phyloP scores from a whole-genome alignment of 2,329 filamentous ascomycete genomes.

The Fusarium coffeatum region DNA sequence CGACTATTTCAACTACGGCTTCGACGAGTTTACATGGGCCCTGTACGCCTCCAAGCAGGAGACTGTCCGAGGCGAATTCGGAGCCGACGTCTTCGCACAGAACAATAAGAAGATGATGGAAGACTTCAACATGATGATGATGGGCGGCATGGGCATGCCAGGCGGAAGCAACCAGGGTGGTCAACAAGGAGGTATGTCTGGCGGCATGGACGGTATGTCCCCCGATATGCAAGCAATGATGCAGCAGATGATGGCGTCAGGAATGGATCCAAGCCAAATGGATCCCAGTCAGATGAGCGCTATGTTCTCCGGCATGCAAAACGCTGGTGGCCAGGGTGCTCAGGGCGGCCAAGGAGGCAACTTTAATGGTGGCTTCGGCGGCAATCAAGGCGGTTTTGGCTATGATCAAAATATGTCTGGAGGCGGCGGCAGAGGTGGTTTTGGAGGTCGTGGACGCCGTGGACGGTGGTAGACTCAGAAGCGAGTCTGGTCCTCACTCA shows the following conservation, averaged over 20 bases:
- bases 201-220: slow-evolving; percentile 70
- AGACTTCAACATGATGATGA: slow-evolving; percentile 76
- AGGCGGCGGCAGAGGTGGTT: slow-evolving; percentile 52
- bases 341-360: slow-evolving; percentile 64
- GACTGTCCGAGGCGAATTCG: slow-evolving; percentile 78
- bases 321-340: slow-evolving; percentile 54
- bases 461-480: slow-evolving; percentile 37
- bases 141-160: slow-evolving; percentile 64
- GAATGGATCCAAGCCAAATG: slow-evolving; percentile 75
- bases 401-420: slow-evolving; percentile 62
- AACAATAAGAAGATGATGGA: slow-evolving; percentile 84
- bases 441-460: slow-evolving; percentile 45
- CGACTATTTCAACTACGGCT: slow-evolving; percentile 99
- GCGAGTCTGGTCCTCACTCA: background rate
- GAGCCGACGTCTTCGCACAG: slow-evolving; percentile 70
- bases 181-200: slow-evolving; percentile 58
- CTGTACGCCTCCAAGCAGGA: slow-evolving; percentile 93
- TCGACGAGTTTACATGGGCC: slow-evolving; percentile 98
- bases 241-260: slow-evolving; percentile 75
- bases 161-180: slow-evolving; percentile 50
- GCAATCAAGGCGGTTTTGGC: slow-evolving; percentile 64
- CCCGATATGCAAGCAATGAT: slow-evolving; percentile 76
- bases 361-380: slow-evolving; percentile 66
- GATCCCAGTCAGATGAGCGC: slow-evolving; percentile 67
- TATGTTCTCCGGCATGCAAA: slow-evolving; percentile 71